Conservation (phyloP, 148 eudicot genomes). For the Vaccinium darrowii region DNA sequence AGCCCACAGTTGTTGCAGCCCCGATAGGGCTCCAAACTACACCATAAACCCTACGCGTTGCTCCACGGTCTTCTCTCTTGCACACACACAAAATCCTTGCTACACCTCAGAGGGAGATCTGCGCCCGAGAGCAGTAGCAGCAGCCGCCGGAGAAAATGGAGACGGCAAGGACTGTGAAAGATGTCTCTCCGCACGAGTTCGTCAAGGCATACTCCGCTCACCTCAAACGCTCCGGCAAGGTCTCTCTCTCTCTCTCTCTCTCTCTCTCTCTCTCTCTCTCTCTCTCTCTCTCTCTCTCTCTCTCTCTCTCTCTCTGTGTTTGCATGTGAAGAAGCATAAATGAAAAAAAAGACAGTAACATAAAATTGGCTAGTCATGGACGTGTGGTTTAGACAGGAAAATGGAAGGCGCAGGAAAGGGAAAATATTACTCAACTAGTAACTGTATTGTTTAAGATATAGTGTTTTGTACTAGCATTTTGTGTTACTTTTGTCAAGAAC, state of each 20-base stretch:
- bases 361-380: too few species aligned
- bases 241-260: constrained; percentile 13
- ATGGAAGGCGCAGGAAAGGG: too few species aligned
- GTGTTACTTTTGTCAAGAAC: not conserved
- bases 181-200: constrained; percentile 54
- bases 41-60: constrained; percentile 2
- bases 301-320: too few species aligned
- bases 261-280: not conserved
- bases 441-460: not conserved
- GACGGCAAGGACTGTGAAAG: constrained; percentile 46
- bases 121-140: not conserved
- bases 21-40: not conserved
- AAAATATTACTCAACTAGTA: not conserved
- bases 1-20: not conserved
- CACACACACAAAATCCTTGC: not conserved
- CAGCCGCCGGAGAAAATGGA: constrained; percentile 16
- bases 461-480: not conserved
- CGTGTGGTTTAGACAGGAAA: too few species aligned
- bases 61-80: not conserved
- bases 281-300: too few species aligned
- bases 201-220: constrained; percentile 58
- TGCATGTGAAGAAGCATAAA: too few species aligned
- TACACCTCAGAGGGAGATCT: not conserved
- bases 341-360: too few species aligned
- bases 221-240: constrained; percentile 64